A percentile compares a stretch with the other conserved stretches of the same genome.
phyloP scores from a whole-genome alignment of 192 early-diverging fungal genomes.

The Mortierella hygrophila region DNA sequence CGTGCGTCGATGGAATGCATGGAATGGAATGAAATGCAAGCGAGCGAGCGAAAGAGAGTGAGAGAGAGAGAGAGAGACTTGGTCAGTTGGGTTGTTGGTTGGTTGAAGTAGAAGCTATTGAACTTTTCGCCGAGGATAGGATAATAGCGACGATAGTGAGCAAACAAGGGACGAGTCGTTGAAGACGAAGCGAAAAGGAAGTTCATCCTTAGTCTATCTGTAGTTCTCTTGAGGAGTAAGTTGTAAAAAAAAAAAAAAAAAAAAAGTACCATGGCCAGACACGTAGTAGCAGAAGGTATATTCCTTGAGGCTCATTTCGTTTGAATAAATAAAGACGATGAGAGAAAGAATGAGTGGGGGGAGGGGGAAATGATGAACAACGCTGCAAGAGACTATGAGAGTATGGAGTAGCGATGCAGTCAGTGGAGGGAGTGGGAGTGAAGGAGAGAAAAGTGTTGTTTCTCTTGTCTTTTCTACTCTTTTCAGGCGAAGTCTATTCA shows the following conservation, averaged over 20 bases:
- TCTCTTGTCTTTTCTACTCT: too few relatives aligned
- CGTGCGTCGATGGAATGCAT: background rate
- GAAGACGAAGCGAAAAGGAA: background rate
- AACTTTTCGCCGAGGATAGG: background rate
- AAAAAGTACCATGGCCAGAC: conserved; percentile 66
- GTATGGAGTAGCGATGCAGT: background rate
- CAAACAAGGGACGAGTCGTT: background rate
- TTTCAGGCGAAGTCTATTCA: too few relatives aligned
- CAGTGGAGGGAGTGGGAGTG: too few relatives aligned
- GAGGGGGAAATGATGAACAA: background rate
- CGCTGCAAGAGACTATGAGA: background rate
- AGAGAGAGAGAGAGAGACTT: background rate
- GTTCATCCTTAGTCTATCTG: too few relatives aligned
- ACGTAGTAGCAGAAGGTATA: conserved; percentile 71
- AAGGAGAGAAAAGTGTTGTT: too few relatives aligned
- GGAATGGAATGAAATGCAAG: background rate
- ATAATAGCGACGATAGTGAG: background rate
- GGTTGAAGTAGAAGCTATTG: too few relatives aligned
- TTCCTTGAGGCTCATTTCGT: conserved; percentile 25
- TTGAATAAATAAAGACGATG: background rate
- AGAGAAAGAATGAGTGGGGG: background rate
- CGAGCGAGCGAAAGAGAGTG: background rate
- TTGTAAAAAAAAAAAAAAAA: background rate
- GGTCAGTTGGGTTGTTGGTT: background rate
- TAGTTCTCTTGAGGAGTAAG: too few relatives aligned